A percentile compares a stretch with the other conserved stretches of the same genome.
These are phyloP conservation scores for Astraeus odoratus DNA, from an alignment of 768 basidiomycete genomes.

Conservation along the genomic window DNA sequence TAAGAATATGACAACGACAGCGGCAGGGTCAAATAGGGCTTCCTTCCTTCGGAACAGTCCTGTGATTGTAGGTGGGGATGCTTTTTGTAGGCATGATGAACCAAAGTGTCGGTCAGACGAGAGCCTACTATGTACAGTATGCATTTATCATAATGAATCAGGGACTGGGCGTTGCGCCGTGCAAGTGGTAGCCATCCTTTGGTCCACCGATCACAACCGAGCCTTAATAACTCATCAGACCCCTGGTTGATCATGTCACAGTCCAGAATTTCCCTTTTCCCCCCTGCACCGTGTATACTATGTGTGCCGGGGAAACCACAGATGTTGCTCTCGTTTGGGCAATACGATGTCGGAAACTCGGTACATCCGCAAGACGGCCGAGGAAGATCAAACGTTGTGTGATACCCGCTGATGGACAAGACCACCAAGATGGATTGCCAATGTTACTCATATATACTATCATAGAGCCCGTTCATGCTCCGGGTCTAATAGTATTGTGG, in stretches of 20 bases:
- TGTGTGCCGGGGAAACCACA: too few relatives aligned
- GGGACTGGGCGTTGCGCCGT: neutral
- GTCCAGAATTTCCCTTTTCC: neutral
- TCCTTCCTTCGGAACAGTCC: neutral
- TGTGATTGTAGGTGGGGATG: neutral
- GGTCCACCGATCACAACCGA: neutral
- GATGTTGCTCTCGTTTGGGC: neutral
- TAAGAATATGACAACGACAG: neutral
- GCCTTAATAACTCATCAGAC: neutral
- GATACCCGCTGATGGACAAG: constrained; percentile 85
- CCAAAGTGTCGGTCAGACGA: too few relatives aligned
- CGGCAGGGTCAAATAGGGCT: neutral
- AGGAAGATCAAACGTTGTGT: constrained; percentile 90
- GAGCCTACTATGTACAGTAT: too few relatives aligned
- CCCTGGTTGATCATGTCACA: neutral
- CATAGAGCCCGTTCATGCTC: too few relatives aligned
- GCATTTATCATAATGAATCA: too few relatives aligned
- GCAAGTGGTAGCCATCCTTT: too few relatives aligned
- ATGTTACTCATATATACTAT: too few relatives aligned
- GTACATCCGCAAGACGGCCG: constrained; percentile 30
- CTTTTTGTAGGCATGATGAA: too few relatives aligned
- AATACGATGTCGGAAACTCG: neutral
- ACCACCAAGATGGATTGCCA: too few relatives aligned
- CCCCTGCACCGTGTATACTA: neutral
- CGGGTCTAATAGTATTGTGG: too few relatives aligned